These are phyloP conservation scores for Aspergillus diversus DNA, from an alignment of 495 filamentous ascomycete genomes.

Conservation along the genomic window DNA sequence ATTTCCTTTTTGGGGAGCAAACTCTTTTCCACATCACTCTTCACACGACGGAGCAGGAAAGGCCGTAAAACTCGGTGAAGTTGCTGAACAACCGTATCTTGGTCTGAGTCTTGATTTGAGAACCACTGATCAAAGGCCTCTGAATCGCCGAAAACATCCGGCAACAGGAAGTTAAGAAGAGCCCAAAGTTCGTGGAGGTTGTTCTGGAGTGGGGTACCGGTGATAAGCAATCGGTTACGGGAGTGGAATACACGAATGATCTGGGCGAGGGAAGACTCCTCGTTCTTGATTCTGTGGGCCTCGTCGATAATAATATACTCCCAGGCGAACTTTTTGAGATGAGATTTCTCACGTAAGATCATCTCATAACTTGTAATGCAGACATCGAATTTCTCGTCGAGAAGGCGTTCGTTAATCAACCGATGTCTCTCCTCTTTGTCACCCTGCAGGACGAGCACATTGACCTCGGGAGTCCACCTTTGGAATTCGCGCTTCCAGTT, in stretches of 20 bases:
- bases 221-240: slow-evolving; percentile 92
- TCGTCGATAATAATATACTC: slow-evolving; percentile 99
- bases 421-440: slow-evolving; percentile 90
- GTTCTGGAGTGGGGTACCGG: slow-evolving; percentile 96
- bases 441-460: slow-evolving; percentile 92
- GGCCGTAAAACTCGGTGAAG: slow-evolving; percentile 91
- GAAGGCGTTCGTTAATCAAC: slow-evolving; percentile 86
- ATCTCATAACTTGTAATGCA: slow-evolving; percentile 97
- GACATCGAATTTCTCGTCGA: slow-evolving; percentile 91
- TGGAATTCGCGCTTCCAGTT: slow-evolving; percentile 97
- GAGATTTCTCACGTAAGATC: slow-evolving; percentile 92
- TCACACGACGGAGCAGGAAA: slow-evolving; percentile 94
- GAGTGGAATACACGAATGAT: slow-evolving; percentile 98
- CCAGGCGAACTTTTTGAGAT: slow-evolving; percentile 98
- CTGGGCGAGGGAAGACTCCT: slow-evolving; percentile 94
- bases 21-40: slow-evolving; percentile 98
- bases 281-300: slow-evolving; percentile 99
- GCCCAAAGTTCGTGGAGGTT: slow-evolving; percentile 99
- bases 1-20: slow-evolving; percentile 96
- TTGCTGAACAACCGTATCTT: slow-evolving; percentile 96
- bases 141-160: slow-evolving; percentile 96
- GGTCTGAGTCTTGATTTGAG: slow-evolving; percentile 81
- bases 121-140: slow-evolving; percentile 99
- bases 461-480: slow-evolving; percentile 93
- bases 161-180: slow-evolving; percentile 92